A percentile compares a stretch with the other conserved stretches of the same genome.
Evolutionary conservation across 1,284 basidiomycete genomes (phyloP).

Genomic region (Termitomyces sp.): DNA sequence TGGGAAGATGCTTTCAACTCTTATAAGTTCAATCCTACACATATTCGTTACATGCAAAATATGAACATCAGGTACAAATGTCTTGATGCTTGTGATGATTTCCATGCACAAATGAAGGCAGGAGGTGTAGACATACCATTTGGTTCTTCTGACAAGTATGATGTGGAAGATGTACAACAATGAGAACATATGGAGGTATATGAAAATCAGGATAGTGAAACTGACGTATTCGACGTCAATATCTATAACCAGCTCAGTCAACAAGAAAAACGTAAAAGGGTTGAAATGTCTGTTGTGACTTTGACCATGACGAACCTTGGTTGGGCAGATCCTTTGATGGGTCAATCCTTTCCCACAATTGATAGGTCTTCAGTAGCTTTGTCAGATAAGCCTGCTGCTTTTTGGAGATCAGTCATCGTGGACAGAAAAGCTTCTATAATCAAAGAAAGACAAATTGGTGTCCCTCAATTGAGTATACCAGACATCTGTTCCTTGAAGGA

Average conservation of each 20-base stretch:
- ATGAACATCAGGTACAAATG: conserved; percentile 25
- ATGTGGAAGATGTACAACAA: not conserved
- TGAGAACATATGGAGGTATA: not conserved
- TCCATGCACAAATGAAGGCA: conserved; percentile 12
- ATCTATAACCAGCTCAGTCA: not conserved
- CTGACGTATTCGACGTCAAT: too few relatives aligned
- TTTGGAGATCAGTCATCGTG: too few relatives aligned
- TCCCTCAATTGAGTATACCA: too few relatives aligned
- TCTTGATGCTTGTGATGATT: conserved; percentile 23
- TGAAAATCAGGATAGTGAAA: too few relatives aligned
- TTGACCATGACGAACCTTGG: conserved; percentile 9
- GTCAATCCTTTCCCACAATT: too few relatives aligned
- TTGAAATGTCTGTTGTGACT: not conserved
- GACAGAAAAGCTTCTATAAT: conserved; percentile 11
- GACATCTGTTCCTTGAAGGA: too few relatives aligned
- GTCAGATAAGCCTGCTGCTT: too few relatives aligned
- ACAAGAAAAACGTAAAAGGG: not conserved
- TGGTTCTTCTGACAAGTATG: not conserved
- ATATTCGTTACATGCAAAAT: conserved; percentile 17
- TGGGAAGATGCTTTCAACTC: conserved; percentile 18
- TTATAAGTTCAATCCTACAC: conserved; percentile 8
- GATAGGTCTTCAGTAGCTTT: too few relatives aligned
- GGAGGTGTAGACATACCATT: not conserved
- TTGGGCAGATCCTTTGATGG: too few relatives aligned
- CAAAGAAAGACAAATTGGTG: too few relatives aligned